Percentiles rank a stretch among this genome's conserved stretches.
phyloP scores from a whole-genome alignment of 768 basidiomycete genomes.

The Porpolomopsis calyptriformis region DNA sequence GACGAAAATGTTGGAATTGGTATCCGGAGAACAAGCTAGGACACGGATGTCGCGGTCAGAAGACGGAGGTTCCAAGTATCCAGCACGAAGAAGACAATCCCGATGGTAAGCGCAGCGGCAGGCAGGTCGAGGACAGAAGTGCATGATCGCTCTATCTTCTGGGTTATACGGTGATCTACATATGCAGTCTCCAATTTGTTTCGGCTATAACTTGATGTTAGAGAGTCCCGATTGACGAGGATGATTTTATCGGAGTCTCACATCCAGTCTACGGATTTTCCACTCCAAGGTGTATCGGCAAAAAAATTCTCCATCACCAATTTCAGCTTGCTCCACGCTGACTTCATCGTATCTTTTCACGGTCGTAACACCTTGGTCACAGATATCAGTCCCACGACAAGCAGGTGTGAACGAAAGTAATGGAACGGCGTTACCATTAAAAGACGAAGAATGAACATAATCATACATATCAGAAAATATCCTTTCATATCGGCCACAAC shows the following conservation, averaged over 20 bases:
- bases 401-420: not conserved
- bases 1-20: constrained; percentile 17
- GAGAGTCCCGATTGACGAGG: not conserved
- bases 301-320: constrained; percentile 34
- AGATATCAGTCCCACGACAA: not conserved
- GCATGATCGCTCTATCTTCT: constrained; percentile 30
- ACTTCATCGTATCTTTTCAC: constrained; percentile 31
- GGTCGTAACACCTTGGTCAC: constrained; percentile 22
- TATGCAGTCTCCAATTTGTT: constrained; percentile 29
- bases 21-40: constrained; percentile 29
- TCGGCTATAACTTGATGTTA: constrained; percentile 27
- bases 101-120: constrained; percentile 43
- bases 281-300: constrained; percentile 36
- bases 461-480: constrained; percentile 40
- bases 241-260: too few relatives aligned
- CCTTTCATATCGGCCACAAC: constrained; percentile 39
- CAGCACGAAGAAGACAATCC: constrained; percentile 28
- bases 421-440: constrained; percentile 30
- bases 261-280: constrained; percentile 22
- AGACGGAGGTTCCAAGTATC: constrained; percentile 18
- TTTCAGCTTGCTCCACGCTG: constrained; percentile 27
- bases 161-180: constrained; percentile 41
- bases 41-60: constrained; percentile 18
- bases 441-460: constrained; percentile 32
- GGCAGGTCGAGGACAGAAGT: constrained; percentile 44